Base-by-base conservation (phyloP, 441 rosid genomes). In the Francoa sonchifolia region DNA sequence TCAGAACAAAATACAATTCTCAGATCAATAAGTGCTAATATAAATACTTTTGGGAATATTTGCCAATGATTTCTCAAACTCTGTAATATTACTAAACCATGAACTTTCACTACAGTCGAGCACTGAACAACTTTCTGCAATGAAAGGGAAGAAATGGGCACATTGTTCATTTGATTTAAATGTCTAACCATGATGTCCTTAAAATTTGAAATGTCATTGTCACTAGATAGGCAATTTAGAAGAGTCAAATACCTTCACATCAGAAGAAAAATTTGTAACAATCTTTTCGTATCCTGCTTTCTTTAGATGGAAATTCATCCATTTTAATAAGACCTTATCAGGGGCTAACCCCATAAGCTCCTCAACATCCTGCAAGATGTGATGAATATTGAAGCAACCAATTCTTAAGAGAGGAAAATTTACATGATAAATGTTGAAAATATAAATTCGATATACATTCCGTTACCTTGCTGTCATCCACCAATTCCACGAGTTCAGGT, bases 231-330 rank as follows among this genome's bases (percentile, higher is more conserved):
- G 38, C 51, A 20, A 42, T 17, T 41, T n/a, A 48, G 48, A 17
- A 30, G 11, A 50, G 38, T 19, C 33, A 54, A 40, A 16, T 59
- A 79, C 83, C 81, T 75, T 79, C 50, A 79, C 18, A 48, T 79
- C 88, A 10, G 78, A 73, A 39, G 88, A 76, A 61, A 70, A 79
- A 33, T 79, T 79, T 15, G 68, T 39, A 20, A 79, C 74, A 22
- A 66, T 54, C 68, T 66, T 79, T 58, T 73, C 59, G 51, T 79
- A 79, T 33, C 88, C 88, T 16, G 69, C 88, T 65, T 76, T 79
- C 51, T 73, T 70, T 33, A 79, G 73, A 64, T 79, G 80, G 61
- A 75, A 79, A 53, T 79, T 79, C 78, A 79, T 66, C 88, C 88
- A 79, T 60, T 54, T 79, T 40, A 79, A 55, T 42, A 79, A 62